Evolutionary conservation across 345 rosid species (phyloP).

Genomic region (Erysimum cheiranthoides): DNA sequence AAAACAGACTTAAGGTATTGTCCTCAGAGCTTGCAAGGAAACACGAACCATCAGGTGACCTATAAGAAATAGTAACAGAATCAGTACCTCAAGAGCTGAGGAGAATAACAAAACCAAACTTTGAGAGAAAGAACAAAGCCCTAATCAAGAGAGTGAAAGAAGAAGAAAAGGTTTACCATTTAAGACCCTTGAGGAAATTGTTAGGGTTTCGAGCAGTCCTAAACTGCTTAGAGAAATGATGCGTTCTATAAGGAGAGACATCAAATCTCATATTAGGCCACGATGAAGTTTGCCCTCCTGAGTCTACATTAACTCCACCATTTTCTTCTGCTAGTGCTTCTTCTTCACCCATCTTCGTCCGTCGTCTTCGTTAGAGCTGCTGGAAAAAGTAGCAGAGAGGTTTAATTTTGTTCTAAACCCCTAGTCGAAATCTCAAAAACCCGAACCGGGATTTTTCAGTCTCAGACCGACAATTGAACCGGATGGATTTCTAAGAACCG

Average conservation of each 20-base stretch:
- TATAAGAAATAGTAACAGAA: slow-evolving; percentile 41
- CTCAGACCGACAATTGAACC: slow-evolving; percentile 3
- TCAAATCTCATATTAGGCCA: slow-evolving; percentile 72
- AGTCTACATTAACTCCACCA: slow-evolving; percentile 43
- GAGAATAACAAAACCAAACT: slow-evolving; percentile 3
- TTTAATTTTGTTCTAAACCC: slow-evolving; percentile 13
- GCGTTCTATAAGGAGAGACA: slow-evolving; percentile 65
- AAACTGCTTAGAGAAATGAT: slow-evolving; percentile 77
- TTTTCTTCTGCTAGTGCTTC: slow-evolving; percentile 35
- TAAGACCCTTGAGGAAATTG: slow-evolving; percentile 89
- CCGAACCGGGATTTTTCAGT: slow-evolving; percentile 18
- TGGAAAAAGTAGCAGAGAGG: slow-evolving; percentile 1
- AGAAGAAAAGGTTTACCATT: slow-evolving; percentile 55
- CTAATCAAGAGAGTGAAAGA: not conserved
- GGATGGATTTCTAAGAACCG: slow-evolving; percentile 14
- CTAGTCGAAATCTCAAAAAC: not conserved
- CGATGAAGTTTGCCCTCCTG: slow-evolving; percentile 42
- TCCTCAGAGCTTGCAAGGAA: slow-evolving; percentile 84
- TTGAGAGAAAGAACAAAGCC: not conserved
- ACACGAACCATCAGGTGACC: slow-evolving; percentile 98
- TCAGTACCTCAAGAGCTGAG: not conserved
- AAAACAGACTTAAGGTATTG: slow-evolving; percentile 71
- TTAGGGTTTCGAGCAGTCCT: slow-evolving; percentile 62
- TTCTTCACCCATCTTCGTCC: slow-evolving; percentile 39
- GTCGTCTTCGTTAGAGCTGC: slow-evolving; percentile 26